Base-by-base conservation (phyloP, 2,329 filamentous ascomycete genomes). In the Pyrenochaeta sp. region DNA sequence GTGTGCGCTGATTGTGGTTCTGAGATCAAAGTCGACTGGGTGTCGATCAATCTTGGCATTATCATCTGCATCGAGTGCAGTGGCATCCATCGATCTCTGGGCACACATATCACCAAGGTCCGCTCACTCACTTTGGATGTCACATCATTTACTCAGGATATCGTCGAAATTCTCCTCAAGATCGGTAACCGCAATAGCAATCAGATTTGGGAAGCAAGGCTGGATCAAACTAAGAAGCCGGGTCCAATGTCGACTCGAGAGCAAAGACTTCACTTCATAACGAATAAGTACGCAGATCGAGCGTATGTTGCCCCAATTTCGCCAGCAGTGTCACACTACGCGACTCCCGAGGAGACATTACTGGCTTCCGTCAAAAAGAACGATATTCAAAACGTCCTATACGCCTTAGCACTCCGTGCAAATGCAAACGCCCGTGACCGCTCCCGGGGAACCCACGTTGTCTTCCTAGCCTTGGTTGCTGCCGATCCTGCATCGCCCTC, bases 21-120 rank as follows among this genome's bases (percentile, higher is more conserved):
- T 6, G 87, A 88, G 22, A 83, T 86, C 64, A 97, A 96, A 75
- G 92, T 96, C 15, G 94, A 99, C 72, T 99, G 94, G 94, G 94
- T 97, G 19, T 97, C 94, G 0, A 96, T 99, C 73, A 99, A 99
- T 63, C 80, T 99, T 4, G 94, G 90, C 31, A 96, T 99, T 47
- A 87, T 99, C 40, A 81, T 99, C 14, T 99, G 94, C 74, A 96
- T 96, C 67, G 93, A 99, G 72, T 99, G 94, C 74, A 96, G 92
- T 67, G 94, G 94, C 52, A 96, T 99, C 50, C 94, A 99, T 72
- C 86, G 94, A 28, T 97, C 93, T 1, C 81, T 99, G 3, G 94
- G 94, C 9, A 99, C 94, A 2, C 94, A 99, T 71, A 96, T 99
- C 65, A 96, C 91, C 72, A 99, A 99, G 75, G 85, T 99, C 27